Conservation (phyloP, 2,329 filamentous ascomycete genomes). For the Alternaria brassicicola region DNA sequence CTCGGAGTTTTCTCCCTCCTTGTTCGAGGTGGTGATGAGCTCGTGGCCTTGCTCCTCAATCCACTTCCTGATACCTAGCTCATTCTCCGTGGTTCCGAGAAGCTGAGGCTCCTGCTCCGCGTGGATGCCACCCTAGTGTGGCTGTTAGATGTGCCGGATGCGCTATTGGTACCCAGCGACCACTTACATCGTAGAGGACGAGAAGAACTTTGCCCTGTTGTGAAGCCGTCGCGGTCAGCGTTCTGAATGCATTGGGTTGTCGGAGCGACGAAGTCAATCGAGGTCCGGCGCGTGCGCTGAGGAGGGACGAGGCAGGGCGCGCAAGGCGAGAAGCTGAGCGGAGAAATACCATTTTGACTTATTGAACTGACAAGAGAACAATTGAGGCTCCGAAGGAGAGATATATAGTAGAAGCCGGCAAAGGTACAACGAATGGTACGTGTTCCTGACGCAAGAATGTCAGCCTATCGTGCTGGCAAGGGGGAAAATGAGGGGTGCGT, state of each 20-base stretch:
- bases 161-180: constrained; percentile 13
- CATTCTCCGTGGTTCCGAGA: constrained; percentile 96
- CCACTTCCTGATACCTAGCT: constrained; percentile 97
- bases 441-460: constrained; percentile 38
- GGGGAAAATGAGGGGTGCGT: constrained; percentile 23
- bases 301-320: constrained; percentile 60
- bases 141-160: constrained; percentile 26
- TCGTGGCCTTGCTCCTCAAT: constrained; percentile 97
- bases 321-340: constrained; percentile 65
- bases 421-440: constrained; percentile 25
- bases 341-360: constrained; percentile 64
- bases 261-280: constrained; percentile 53
- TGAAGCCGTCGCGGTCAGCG: constrained; percentile 68
- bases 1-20: constrained; percentile 89
- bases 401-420: constrained; percentile 31
- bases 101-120: constrained; percentile 86
- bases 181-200: constrained; percentile 86
- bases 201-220: constrained; percentile 94
- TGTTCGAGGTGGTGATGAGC: constrained; percentile 95
- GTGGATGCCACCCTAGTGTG: constrained; percentile 73
- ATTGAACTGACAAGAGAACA: constrained; percentile 23
- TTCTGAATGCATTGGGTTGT: constrained; percentile 60
- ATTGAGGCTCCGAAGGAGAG: constrained; percentile 23
- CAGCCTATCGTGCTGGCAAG: constrained; percentile 21
- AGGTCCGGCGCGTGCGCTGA: constrained; percentile 54